Conservation (phyloP, 345 rosid genomes). For the Acer negundo region DNA sequence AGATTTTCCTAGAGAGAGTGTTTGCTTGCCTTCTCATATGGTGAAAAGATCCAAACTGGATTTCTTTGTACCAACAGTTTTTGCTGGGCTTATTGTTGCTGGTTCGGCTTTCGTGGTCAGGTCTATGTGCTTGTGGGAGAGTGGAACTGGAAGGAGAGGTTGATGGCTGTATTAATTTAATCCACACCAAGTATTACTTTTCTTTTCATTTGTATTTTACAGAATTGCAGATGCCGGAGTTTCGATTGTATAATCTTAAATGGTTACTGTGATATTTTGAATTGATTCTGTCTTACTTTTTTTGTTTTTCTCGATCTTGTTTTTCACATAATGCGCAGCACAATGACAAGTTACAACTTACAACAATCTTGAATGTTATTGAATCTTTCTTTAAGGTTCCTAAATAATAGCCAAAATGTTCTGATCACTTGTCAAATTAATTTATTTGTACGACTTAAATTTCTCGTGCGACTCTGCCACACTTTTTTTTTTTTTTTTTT, state of each 20-base stretch:
- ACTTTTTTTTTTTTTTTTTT: too few species aligned
- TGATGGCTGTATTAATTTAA: background rate
- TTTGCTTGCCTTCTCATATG: constrained; percentile 36
- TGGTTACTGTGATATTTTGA: background rate
- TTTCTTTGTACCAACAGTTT: constrained; percentile 40
- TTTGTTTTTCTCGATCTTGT: background rate
- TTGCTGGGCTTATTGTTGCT: constrained; percentile 35
- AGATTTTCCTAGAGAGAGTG: constrained; percentile 30
- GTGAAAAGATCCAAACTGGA: constrained; percentile 37
- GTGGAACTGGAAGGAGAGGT: constrained; percentile 1
- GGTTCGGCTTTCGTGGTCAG: constrained; percentile 40
- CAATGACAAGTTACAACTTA: background rate
- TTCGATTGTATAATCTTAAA: background rate
- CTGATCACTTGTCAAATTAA: background rate
- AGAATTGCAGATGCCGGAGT: background rate
- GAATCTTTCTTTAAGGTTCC: background rate
- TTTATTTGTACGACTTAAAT: background rate
- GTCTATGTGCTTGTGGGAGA: constrained; percentile 34
- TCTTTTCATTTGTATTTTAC: background rate
- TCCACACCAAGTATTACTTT: background rate
- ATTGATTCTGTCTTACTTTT: background rate
- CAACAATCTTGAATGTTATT: background rate
- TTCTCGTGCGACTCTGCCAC: too few species aligned
- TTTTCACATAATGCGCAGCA: background rate
- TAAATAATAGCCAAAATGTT: background rate